Percentiles rank a stretch among this genome's conserved stretches.
Evolutionary conservation across 257 asterid genomes (phyloP).

Genomic region (Primulina eburnea): DNA sequence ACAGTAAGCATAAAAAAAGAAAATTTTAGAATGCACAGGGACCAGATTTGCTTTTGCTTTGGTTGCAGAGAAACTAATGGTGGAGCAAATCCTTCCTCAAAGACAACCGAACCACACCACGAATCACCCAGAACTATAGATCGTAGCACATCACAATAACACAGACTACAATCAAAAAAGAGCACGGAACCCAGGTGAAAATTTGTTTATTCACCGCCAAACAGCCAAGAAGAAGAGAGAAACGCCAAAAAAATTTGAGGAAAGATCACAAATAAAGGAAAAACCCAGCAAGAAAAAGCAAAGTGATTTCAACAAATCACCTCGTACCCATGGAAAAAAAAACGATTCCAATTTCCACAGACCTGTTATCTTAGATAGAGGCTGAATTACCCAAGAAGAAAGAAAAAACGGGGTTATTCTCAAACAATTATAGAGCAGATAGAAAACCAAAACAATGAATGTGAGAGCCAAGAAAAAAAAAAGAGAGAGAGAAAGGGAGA

Average conservation of each 20-base stretch:
- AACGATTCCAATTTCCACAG: constrained; percentile 11
- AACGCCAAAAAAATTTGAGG: constrained; percentile 11
- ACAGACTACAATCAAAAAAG: not conserved
- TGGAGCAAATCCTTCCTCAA: constrained; percentile 25
- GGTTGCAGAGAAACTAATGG: constrained; percentile 21
- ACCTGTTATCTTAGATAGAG: constrained; percentile 15
- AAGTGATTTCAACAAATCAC: not conserved
- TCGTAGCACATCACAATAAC: constrained; percentile 47
- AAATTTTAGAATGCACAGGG: constrained; percentile 23
- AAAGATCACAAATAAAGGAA: not conserved
- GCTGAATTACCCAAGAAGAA: not conserved
- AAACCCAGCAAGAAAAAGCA: not conserved
- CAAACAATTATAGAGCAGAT: constrained; percentile 20
- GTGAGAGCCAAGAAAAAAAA: constrained; percentile 13
- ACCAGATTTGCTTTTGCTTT: constrained; percentile 41
- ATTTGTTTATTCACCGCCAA: not conserved
- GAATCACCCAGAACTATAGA: constrained; percentile 22
- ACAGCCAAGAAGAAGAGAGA: not conserved
- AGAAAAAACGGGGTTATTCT: not conserved
- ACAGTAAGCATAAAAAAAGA: constrained; percentile 35
- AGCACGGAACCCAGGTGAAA: constrained; percentile 1
- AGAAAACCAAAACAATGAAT: constrained; percentile 14
- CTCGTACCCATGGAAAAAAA: not conserved
- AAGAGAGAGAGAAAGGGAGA: not conserved
- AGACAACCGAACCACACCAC: constrained; percentile 20